phyloP scores from a whole-genome alignment of 495 filamentous ascomycete species.

The Astrocystis sublimbata region DNA sequence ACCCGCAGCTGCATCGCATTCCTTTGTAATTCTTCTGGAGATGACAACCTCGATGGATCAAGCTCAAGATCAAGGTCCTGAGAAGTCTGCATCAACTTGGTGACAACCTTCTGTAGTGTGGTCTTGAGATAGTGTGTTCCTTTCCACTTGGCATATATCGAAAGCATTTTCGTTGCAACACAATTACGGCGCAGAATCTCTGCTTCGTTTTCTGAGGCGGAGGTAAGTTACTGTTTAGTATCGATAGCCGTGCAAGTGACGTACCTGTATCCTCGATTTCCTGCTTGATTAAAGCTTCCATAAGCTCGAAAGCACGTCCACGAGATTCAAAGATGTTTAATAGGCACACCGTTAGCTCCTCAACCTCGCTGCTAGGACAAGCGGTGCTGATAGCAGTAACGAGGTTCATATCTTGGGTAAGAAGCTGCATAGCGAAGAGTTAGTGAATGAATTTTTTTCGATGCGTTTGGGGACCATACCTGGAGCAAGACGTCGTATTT shows the following conservation, averaged over 20 bases:
- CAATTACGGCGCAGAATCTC: conserved; percentile 64
- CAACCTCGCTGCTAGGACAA: conserved; percentile 64
- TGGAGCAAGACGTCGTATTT: conserved; percentile 64
- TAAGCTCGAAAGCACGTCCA: conserved; percentile 57
- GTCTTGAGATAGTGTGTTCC: conserved; percentile 59
- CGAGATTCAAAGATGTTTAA: conserved; percentile 68
- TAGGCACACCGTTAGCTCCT: conserved; percentile 64
- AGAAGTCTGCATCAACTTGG: conserved; percentile 58
- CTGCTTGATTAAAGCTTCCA: conserved; percentile 64
- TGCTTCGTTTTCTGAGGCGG: conserved; percentile 56
- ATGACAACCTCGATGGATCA: conserved; percentile 58
- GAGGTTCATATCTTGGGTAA: conserved; percentile 59
- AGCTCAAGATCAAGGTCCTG: conserved; percentile 66
- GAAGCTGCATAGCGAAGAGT: conserved; percentile 41
- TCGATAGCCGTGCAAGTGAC: background rate
- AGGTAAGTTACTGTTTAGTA: conserved; percentile 6
- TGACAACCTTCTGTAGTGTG: conserved; percentile 63
- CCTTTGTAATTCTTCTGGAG: conserved; percentile 58
- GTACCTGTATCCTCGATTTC: conserved; percentile 62
- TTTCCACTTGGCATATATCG: conserved; percentile 69
- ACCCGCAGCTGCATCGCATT: conserved; percentile 61
- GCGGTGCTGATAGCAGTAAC: conserved; percentile 62
- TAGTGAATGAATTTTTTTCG: background rate
- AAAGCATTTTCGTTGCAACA: conserved; percentile 68
- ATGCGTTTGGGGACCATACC: conserved; percentile 33